Evolutionary conservation across 345 rosid genomes (phyloP).

Genomic region (Eucalyptus curtisii): DNA sequence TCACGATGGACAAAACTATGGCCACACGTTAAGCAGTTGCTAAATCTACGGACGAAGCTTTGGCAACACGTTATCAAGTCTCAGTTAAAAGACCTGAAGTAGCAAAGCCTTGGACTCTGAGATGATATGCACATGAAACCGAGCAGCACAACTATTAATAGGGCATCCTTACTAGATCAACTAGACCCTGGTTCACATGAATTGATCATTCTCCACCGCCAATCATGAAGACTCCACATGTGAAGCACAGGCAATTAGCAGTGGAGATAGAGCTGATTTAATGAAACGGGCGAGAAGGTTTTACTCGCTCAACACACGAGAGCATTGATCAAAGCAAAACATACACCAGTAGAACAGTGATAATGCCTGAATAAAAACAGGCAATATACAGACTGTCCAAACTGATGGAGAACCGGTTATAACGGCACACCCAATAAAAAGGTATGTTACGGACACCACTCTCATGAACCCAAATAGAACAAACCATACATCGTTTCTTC

Average conservation of each 20-base stretch:
- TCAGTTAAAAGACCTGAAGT: too few relatives aligned
- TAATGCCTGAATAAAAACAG: neutral
- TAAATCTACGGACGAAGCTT: neutral
- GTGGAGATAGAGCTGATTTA: neutral
- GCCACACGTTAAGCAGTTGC: neutral
- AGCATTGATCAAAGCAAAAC: neutral
- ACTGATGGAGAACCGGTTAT: neutral
- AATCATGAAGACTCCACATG: neutral
- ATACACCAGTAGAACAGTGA: neutral
- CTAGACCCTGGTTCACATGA: neutral
- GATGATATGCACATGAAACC: neutral
- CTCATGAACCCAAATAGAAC: too few relatives aligned
- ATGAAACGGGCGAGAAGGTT: neutral
- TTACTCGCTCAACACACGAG: neutral
- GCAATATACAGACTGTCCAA: neutral
- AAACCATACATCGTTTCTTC: neutral
- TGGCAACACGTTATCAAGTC: neutral
- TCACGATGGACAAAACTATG: neutral
- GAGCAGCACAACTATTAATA: neutral
- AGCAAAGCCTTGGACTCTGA: too few relatives aligned
- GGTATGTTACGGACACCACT: too few relatives aligned
- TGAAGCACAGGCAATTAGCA: neutral
- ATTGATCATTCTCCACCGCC: neutral
- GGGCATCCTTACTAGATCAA: neutral
- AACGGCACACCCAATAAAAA: too few relatives aligned